Base-by-base conservation (phyloP, 1,284 basidiomycete genomes). In the Mycosarcoma mackinlayi region DNA sequence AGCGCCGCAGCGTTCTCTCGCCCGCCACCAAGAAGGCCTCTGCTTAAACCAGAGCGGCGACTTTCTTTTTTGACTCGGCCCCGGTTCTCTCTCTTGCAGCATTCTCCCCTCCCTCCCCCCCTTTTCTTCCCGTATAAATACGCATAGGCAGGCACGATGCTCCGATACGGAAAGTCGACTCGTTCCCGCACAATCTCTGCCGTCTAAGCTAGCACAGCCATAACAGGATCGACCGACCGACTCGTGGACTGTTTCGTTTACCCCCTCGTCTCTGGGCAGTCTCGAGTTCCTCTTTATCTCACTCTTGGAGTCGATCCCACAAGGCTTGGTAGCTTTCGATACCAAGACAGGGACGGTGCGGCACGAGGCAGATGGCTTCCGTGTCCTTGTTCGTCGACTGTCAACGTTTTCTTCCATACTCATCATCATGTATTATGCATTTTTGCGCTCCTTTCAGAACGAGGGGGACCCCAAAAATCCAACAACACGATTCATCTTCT, bases 1-100 rank as follows among this genome's bases (percentile, higher is more conserved):
- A 85, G 77, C 84, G 86, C 75, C 80, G 85, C 67, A 84, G 84
- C 75, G 73, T 85, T 40, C 76, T 84, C 50, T 48, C 57, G 42
- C 62, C 71, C 40, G 74, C 69, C 19, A 63, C 55, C 65, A 77
- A 78, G 75, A 71, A 76, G 77, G 72, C 73, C 46, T 68, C 76
- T 53, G 76, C 76, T 50, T 80, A 79, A 77, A 59, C 46, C 11
- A 23, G 16, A 51, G 51, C 35, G 30, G 34, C 21, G 19, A 37
- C 24, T 45, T 35, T 41, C 31, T 31, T 59, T 40, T 39, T 56
- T 54, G 56, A 37, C 51, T 66, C 49, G 38, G 48, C 51, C 48
- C 37, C 24, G 28, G 25, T 11, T 49, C 35, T 45, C 33, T 23
- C n/a, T 31, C 38, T 66, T 61, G 64, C 64, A 67, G 58, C 64